These are phyloP conservation scores for Pyrenula massariospora DNA, from an alignment of 495 filamentous ascomycete genomes.

Conservation along the genomic window DNA sequence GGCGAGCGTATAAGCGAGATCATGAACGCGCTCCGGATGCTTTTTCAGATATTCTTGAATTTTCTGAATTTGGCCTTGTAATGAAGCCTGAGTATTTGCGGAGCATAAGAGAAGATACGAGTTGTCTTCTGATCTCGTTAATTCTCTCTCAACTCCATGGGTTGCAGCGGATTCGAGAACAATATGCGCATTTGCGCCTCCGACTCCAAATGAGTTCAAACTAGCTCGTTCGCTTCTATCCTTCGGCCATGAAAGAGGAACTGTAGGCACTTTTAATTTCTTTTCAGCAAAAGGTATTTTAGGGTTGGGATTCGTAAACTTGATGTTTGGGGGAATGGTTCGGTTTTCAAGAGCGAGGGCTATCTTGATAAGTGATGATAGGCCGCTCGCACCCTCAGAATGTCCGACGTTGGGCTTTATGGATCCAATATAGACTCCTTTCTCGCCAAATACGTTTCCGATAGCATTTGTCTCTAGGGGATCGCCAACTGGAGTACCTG, in stretches of 20 bases:
- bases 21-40: constrained; percentile 7
- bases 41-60: constrained; percentile 1
- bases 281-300: constrained; percentile 12
- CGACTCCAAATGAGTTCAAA: constrained; percentile 20
- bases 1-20: constrained; percentile 15
- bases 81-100: constrained; percentile 8
- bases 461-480: constrained; percentile 21
- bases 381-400: constrained; percentile 9
- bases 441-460: constrained; percentile 1
- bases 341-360: constrained; percentile 12
- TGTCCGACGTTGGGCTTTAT: constrained; percentile 30
- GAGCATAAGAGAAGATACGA: constrained; percentile 11
- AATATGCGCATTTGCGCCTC: constrained; percentile 20
- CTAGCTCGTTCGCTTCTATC: constrained; percentile 7
- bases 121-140: constrained; percentile 15
- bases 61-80: constrained; percentile 11
- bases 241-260: constrained; percentile 7
- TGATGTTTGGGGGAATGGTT: constrained; percentile 9
- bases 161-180: constrained; percentile 8
- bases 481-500: constrained; percentile 29
- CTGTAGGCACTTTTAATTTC: constrained; percentile 13
- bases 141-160: constrained; percentile 6
- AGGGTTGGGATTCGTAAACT: constrained; percentile 9
- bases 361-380: constrained; percentile 10
- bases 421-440: constrained; percentile 14